Percentiles rank a stretch among this genome's conserved stretches.
Conservation (phyloP, 768 basidiomycete species). For the Suillus subaureus region DNA sequence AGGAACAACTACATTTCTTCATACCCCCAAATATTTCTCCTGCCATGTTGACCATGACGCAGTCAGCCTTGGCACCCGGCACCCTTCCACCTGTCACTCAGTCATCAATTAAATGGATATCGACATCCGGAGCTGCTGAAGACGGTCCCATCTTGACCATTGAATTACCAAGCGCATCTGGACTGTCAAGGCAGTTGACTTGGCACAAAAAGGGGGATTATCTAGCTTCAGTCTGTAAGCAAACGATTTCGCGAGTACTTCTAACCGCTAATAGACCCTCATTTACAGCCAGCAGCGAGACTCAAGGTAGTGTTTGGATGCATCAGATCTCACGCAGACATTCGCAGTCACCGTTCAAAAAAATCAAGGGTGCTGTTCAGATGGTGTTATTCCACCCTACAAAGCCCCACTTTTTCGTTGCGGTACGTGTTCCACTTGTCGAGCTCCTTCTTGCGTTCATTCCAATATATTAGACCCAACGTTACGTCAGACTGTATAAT, state of each 20-base stretch:
- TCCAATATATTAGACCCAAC: slow-evolving; percentile 71
- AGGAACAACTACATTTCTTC: slow-evolving; percentile 78
- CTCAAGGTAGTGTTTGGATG: slow-evolving; percentile 89
- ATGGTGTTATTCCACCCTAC: slow-evolving; percentile 91
- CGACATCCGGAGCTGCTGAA: slow-evolving; percentile 48
- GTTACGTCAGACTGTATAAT: slow-evolving; percentile 95
- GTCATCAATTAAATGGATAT: slow-evolving; percentile 73
- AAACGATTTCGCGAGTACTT: neutral
- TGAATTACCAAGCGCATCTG: slow-evolving; percentile 64
- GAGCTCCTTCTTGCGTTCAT: slow-evolving; percentile 17
- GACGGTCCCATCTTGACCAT: slow-evolving; percentile 64
- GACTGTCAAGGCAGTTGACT: slow-evolving; percentile 74
- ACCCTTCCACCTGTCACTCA: slow-evolving; percentile 62
- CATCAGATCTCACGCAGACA: slow-evolving; percentile 93
- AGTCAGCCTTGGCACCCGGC: slow-evolving; percentile 60
- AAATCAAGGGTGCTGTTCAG: slow-evolving; percentile 89
- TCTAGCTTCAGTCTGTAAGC: slow-evolving; percentile 91
- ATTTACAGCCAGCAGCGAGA: slow-evolving; percentile 58
- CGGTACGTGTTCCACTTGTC: slow-evolving; percentile 55
- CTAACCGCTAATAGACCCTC: slow-evolving; percentile 13
- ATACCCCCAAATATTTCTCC: slow-evolving; percentile 78
- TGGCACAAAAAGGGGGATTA: slow-evolving; percentile 98
- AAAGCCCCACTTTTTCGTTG: slow-evolving; percentile 97
- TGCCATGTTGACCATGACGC: slow-evolving; percentile 57
- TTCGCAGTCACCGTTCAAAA: slow-evolving; percentile 98